Evolutionary conservation across 345 rosid genomes (phyloP), one percentile per base, ranked within the genome.

Genomic region (Lepidium aucheri): DNA sequence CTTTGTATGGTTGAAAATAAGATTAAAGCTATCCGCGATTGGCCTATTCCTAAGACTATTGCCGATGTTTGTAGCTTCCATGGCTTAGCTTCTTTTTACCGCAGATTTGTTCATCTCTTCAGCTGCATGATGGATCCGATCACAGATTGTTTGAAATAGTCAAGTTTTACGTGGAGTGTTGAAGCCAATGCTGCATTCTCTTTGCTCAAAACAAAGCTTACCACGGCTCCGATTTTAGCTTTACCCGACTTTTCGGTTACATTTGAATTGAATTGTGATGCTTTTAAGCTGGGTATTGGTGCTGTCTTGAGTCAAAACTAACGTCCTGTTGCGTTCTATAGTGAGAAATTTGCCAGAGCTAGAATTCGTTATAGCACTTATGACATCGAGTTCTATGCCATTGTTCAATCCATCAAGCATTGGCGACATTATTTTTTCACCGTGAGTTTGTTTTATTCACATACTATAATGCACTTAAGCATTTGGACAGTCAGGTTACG

Each of bases 161-260:
- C n/a, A 0, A 1, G 1, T 0, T 38, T 38, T 1, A 3, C 9
- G 0, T 44, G 22, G 22, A 44, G 11, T 0, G 1, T 0, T 0
- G 49, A 8, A 17, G 49, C 24, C 8, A 8, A 14, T 7, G 1
- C 0, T 6, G n/a, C 1, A 3, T 38, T 4, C 0, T 3, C 5
- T 10, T 12, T 20, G 22, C 22, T 20, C 22, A 20, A 44, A 16
- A 17, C 2, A 2, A 16, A 14, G 11, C 22, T 44, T 3, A 44
- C 24, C 0, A 3, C 12, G 24, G 49, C 22, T 2, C 49, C 49
- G 0, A 4, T 44, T 8, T 6, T 44, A 5, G 11, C 9, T 7
- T 2, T 16, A 0, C 49, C 22, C 1, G 10, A 44, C 6, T 44
- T 44, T 6, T 3, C 1, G 1, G 0, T 2, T 0, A 5, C 24